Percentiles rank a stretch among this genome's conserved stretches.
Conservation (phyloP, 441 rosid species). For the Corymbia citriodora region DNA sequence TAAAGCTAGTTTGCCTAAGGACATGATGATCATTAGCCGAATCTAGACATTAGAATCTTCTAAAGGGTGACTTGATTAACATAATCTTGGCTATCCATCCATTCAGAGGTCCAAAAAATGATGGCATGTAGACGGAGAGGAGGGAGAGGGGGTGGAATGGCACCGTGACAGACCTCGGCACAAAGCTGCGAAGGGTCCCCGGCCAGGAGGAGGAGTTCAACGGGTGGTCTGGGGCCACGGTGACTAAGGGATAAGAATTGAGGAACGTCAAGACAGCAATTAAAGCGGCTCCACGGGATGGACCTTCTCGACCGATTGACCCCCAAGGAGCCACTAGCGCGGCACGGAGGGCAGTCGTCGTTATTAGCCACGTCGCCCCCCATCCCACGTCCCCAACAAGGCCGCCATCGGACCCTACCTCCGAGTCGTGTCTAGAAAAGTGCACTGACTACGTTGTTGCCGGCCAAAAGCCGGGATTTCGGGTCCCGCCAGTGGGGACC, state of each 20-base stretch:
- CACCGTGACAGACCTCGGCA: background rate
- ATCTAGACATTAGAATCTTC: background rate
- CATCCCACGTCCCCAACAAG: background rate
- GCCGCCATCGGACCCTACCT: background rate
- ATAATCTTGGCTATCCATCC: background rate
- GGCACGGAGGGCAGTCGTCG: background rate
- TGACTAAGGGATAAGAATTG: background rate
- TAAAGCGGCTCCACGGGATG: accelerated
- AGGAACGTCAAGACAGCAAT: background rate
- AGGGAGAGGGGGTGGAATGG: background rate
- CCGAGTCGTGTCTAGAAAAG: accelerated
- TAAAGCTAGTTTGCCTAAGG: background rate
- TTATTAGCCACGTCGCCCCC: background rate
- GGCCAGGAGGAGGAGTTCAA: background rate
- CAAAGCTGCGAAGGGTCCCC: background rate
- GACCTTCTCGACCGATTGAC: background rate
- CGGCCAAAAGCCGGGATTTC: background rate
- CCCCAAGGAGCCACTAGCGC: background rate
- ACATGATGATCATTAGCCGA: background rate
- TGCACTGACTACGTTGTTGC: background rate
- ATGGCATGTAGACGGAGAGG: background rate
- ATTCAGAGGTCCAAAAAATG: accelerated
- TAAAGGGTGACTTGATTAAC: background rate
- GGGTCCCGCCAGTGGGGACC: background rate
- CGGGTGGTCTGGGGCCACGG: background rate